phyloP scores from a whole-genome alignment of 202 grass and related monocot genomes.

The Schoenoplectus triqueter region DNA sequence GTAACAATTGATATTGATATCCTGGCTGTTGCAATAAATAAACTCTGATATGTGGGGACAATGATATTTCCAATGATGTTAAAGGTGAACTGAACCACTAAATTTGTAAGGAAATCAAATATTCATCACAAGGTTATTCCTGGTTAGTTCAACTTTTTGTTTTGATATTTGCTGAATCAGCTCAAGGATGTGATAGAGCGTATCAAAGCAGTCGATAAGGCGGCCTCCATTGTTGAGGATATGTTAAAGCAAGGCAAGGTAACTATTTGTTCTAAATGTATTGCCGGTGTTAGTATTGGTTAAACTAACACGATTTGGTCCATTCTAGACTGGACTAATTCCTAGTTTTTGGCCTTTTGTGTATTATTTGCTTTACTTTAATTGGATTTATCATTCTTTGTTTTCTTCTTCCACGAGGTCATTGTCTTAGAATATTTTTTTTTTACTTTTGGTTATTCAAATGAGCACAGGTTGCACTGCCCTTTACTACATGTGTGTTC shows the following conservation, averaged over 20 bases:
- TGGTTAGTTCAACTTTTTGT: constrained; percentile 5
- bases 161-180: constrained; percentile 43
- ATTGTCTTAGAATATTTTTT: constrained; percentile 35
- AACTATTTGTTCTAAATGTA: background rate
- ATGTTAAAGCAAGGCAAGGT: constrained; percentile 71
- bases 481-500: constrained; percentile 64
- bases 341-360: background rate
- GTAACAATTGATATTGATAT: background rate
- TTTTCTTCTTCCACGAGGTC: constrained; percentile 5
- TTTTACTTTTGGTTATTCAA: constrained; percentile 33
- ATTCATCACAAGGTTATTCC: background rate
- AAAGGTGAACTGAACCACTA: background rate
- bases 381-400: constrained; percentile 35
- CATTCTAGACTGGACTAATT: constrained; percentile 17
- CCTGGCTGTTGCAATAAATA: background rate
- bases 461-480: constrained; percentile 63
- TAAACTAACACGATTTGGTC: constrained; percentile 1
- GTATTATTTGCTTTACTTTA: background rate
- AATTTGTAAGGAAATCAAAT: constrained; percentile 16
- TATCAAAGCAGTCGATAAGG: constrained; percentile 88
- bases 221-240: constrained; percentile 84
- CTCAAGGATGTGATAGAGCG: constrained; percentile 81
- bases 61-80: background rate
- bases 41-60: background rate
- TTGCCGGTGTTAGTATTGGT: background rate